Conservation (phyloP, 192 early-diverging fungal species). For the Rhizophagus clarus region DNA sequence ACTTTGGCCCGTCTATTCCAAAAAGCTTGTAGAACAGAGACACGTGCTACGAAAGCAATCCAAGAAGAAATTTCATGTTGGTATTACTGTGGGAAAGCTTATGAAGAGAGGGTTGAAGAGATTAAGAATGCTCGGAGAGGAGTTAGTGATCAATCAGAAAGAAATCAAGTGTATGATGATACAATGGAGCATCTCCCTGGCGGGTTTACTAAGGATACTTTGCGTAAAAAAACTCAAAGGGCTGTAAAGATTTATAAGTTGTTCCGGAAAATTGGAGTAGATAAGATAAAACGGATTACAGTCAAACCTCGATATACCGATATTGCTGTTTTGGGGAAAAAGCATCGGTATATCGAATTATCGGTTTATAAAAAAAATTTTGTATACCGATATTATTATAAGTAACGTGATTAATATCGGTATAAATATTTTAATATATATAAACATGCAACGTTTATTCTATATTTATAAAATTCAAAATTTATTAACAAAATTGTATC, state of each 20-base stretch:
- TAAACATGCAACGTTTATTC: too few species aligned
- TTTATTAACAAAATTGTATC: too few species aligned
- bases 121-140: background rate
- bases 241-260: slow-evolving; percentile 3
- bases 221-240: slow-evolving; percentile 25
- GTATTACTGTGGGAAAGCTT: slow-evolving; percentile 18
- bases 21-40: slow-evolving; percentile 3
- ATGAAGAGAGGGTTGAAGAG: background rate
- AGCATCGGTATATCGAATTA: too few species aligned
- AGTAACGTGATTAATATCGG: too few species aligned
- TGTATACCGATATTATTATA: too few species aligned
- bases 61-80: slow-evolving; percentile 15
- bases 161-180: slow-evolving; percentile 13
- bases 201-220: background rate
- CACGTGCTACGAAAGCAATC: background rate
- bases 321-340: too few species aligned
- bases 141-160: background rate
- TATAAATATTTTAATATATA: too few species aligned
- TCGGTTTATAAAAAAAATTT: too few species aligned
- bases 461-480: too few species aligned
- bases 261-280: background rate
- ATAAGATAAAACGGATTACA: slow-evolving; percentile 7
- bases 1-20: slow-evolving; percentile 3
- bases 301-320: too few species aligned
- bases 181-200: background rate